A percentile compares a stretch with the other conserved stretches of the same genome.
Conservation (phyloP, 768 basidiomycete species). For the Wakefieldia striispora region DNA sequence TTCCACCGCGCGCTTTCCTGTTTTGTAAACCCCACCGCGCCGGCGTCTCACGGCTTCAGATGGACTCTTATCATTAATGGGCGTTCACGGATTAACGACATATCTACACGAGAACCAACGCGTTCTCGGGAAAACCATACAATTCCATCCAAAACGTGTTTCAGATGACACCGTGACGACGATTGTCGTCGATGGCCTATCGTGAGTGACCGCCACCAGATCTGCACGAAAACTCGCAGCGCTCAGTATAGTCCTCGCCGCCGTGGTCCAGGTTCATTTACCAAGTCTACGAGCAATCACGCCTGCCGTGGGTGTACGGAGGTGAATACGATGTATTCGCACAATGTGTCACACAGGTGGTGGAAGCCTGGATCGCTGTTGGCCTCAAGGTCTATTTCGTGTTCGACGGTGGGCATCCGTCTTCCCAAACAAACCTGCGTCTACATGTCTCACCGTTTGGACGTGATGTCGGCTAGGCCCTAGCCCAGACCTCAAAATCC, state of each 20-base stretch:
- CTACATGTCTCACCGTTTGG: conserved; percentile 9
- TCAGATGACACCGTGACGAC: conserved; percentile 31
- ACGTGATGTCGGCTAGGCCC: conserved; percentile 47
- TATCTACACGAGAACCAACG: conserved; percentile 48
- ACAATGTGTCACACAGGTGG: conserved; percentile 45
- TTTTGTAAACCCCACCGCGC: conserved; percentile 1
- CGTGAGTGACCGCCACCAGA: conserved; percentile 52
- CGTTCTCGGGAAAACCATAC: conserved; percentile 36
- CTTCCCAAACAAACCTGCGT: conserved; percentile 14
- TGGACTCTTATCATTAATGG: conserved; percentile 33
- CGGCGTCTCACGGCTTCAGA: conserved; percentile 20
- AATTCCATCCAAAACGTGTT: conserved; percentile 20
- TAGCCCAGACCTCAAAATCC: conserved; percentile 68
- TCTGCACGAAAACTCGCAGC: conserved; percentile 1
- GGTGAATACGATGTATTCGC: conserved; percentile 69
- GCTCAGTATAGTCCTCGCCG: conserved; percentile 1
- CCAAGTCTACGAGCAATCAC: conserved; percentile 55
- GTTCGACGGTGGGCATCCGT: conserved; percentile 63
- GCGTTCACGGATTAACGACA: conserved; percentile 48
- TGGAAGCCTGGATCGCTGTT: conserved; percentile 65
- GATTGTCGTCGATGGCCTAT: conserved; percentile 82
- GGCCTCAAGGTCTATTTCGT: conserved; percentile 71
- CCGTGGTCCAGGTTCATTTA: conserved; percentile 65
- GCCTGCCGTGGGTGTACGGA: conserved; percentile 81
- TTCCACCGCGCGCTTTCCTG: conserved; percentile 2